Base-by-base conservation (phyloP, 257 asterid species). In the Primulina tabacum region DNA sequence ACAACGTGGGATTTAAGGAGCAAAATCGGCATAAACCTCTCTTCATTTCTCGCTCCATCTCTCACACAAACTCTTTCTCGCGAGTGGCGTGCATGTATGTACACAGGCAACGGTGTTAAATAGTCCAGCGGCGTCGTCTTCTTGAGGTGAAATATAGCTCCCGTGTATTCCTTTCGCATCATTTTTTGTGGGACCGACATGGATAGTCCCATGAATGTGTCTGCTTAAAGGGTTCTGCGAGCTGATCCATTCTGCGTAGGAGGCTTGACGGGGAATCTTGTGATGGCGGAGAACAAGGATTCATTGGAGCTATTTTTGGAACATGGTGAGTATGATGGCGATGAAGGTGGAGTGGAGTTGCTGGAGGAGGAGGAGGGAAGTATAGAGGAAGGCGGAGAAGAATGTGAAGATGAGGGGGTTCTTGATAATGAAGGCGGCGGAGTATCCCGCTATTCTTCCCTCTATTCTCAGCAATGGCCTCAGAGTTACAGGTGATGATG, bases 391-490 rank as follows among this genome's bases (percentile, higher is more conserved):
- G 62, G 43, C 11, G 87, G 79, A 7, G 83, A 79, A 0, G 83
- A 77, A 0, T 86, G 70, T 0, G 86, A 83, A 8, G 85, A 76
- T 4, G 71, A 62, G 17, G 75, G 24, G 16, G 72, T 35, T 60
- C n/a, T 29, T 76, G 78, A 57, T 6, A 9, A 57, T 12, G 80
- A 72, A 14, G 62, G 10, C 28, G 78, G 53, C 33, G 50, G 74
- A 6, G 61, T 59, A 66, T 82, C 84, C 6, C 78, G 78, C 17
- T 75, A 83, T 58, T 77, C 86, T 34, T 87, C 95, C 12, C 40
- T 77, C 55, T 60, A 66, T 72, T 83, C 90, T 30, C 96, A 84
- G 65, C 95, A 86, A 74, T 92, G 97, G 98, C 98, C 98, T 62
- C 98, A 90, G 84, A 92, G 98, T 78, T 80, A 87, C 84, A 86